Evolutionary conservation across 2,329 filamentous ascomycete species (phyloP), one percentile per base, ranked within the genome.

Genomic region (Parafenestella ontariensis): DNA sequence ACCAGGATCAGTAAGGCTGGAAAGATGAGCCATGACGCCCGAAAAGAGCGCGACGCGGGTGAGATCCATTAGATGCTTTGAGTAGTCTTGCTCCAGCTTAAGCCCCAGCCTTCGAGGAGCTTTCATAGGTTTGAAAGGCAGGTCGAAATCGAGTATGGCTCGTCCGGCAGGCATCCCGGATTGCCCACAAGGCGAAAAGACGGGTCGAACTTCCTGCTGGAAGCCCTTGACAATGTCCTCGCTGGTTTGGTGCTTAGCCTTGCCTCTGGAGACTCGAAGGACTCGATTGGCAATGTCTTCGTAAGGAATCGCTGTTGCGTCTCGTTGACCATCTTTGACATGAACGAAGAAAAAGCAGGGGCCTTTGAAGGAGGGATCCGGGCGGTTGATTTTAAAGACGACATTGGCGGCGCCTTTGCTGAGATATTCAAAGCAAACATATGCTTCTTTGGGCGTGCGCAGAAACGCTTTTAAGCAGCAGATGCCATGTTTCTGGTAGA

Each of bases 361-460:
- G 46, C 5, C 45, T 20, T 21, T 45, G 26, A 43, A 17, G 51
- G 23, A 6, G 20, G 34, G 24, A 17, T 34, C 34, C n/a, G 54
- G 40, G 48, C 50, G 47, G 18, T 50, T 54, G 23, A 74, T 62
- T 33, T 50, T 66, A 52, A 72, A 75, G 4, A 75, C 68, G 21
- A 66, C 61, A 28, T 75, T 75, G 17, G 73, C 73, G 15, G 69
- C 72, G 9, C 73, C 73, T 56, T 74, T 69, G 24, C 66, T 70
- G 11, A 74, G 64, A 44, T 67, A 74, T 11, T 56, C 41, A 23
- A 75, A 63, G 15, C 29, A 51, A 2, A 69, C 49, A 11, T 58
- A 50, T 8, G 46, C 51, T 5, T 39, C 49, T 8, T 41, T 28
- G 11, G 65, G 42, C 11, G 54, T 21, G 6, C 43, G 17, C 11